phyloP scores from a whole-genome alignment of 2,329 filamentous ascomycete species.

The Colletotrichum sp. region DNA sequence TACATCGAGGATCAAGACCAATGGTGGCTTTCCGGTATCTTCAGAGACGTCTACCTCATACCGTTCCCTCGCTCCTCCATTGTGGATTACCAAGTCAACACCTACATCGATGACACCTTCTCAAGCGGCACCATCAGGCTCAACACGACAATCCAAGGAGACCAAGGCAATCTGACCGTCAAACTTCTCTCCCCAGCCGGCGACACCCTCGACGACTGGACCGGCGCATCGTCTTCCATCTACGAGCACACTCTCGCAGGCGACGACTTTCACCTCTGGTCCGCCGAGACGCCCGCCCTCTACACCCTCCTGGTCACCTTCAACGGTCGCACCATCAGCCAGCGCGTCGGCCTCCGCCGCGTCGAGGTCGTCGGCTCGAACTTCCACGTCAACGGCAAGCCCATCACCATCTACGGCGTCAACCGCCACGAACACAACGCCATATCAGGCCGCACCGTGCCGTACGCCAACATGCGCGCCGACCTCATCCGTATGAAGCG shows the following conservation, averaged over 20 bases:
- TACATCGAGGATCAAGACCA: constrained; percentile 77
- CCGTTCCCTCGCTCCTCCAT: constrained; percentile 61
- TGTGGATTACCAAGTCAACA: constrained; percentile 61
- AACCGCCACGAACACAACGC: constrained; percentile 76
- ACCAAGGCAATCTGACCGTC: constrained; percentile 21
- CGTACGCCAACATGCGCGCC: constrained; percentile 59
- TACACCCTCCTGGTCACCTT: constrained; percentile 54
- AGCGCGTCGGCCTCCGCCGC: constrained; percentile 67
- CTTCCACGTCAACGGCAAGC: constrained; percentile 68
- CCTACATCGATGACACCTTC: constrained; percentile 59
- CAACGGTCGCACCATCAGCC: constrained; percentile 44
- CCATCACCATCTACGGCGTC: constrained; percentile 70
- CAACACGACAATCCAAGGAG: constrained; percentile 42
- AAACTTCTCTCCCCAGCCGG: not conserved
- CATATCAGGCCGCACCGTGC: constrained; percentile 63
- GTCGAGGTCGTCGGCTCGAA: constrained; percentile 65
- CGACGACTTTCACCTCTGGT: constrained; percentile 65
- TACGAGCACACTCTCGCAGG: constrained; percentile 45
- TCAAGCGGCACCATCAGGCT: constrained; percentile 55
- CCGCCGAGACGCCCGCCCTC: constrained; percentile 69
- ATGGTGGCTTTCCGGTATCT: constrained; percentile 72
- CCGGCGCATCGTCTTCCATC: not conserved
- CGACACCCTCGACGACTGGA: constrained; percentile 22
- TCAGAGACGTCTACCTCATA: constrained; percentile 70
- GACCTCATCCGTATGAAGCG: constrained; percentile 71